A percentile compares a stretch with the other conserved stretches of the same genome.
These are phyloP conservation scores for Venturia pyrina DNA, from an alignment of 2,329 filamentous ascomycete genomes.

Conservation along the genomic window DNA sequence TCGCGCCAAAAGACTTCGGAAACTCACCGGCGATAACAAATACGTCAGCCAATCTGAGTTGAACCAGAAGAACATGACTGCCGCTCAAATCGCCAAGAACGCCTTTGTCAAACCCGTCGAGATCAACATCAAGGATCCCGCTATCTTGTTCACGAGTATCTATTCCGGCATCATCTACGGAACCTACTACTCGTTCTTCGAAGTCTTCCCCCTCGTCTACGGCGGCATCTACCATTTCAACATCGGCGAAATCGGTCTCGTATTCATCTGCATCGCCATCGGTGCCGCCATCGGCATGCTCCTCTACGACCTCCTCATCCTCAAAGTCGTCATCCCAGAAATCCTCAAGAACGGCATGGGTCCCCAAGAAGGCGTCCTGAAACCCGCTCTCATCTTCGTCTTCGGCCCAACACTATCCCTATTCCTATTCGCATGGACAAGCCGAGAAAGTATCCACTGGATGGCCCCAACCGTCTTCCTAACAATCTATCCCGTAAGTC, in stretches of 20 bases:
- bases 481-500: constrained; percentile 39
- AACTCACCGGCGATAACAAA: constrained; percentile 44
- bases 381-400: constrained; percentile 23
- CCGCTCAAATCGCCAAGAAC: constrained; percentile 39
- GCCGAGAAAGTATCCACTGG: constrained; percentile 41
- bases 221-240: constrained; percentile 30
- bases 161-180: constrained; percentile 22
- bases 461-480: constrained; percentile 48
- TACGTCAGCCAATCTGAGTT: constrained; percentile 57
- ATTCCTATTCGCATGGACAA: constrained; percentile 41
- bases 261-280: constrained; percentile 23
- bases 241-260: constrained; percentile 24
- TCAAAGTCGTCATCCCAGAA: constrained; percentile 18
- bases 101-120: constrained; percentile 50
- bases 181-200: constrained; percentile 19
- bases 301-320: constrained; percentile 18
- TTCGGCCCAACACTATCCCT: constrained; percentile 22
- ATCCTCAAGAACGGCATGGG: constrained; percentile 18
- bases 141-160: constrained; percentile 18
- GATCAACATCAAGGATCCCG: constrained; percentile 31
- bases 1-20: constrained; percentile 51
- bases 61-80: constrained; percentile 45
- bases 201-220: constrained; percentile 31
- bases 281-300: constrained; percentile 19
- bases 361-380: constrained; percentile 22